These are phyloP conservation scores for Fomitiporia mediterranea DNA, from an alignment of 1,284 basidiomycete species.

Conservation along the genomic window DNA sequence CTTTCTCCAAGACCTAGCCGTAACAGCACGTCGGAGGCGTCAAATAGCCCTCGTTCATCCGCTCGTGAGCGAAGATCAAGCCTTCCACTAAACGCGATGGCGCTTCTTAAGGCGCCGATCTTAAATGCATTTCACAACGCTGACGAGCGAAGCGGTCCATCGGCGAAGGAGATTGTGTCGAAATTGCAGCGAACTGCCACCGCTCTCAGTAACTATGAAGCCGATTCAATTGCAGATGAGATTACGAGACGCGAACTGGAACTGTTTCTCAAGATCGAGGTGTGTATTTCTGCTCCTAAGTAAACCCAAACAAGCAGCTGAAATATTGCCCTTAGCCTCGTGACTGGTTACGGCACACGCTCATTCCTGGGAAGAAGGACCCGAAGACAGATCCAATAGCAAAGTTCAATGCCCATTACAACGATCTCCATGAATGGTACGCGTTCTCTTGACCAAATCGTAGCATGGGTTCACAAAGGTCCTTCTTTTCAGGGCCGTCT, in stretches of 20 bases:
- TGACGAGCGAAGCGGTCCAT: neutral
- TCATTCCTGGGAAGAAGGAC: conserved; percentile 62
- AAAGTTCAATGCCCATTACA: conserved; percentile 64
- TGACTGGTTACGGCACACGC: conserved; percentile 73
- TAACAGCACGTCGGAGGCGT: conserved; percentile 23
- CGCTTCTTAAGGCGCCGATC: conserved; percentile 26
- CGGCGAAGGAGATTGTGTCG: conserved; percentile 12
- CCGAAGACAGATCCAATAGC: conserved; percentile 59
- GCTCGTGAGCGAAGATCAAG: conserved; percentile 60
- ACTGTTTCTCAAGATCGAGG: conserved; percentile 67
- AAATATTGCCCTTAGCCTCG: conserved; percentile 49
- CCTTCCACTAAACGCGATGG: conserved; percentile 47
- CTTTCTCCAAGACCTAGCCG: conserved; percentile 18
- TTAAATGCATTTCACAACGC: conserved; percentile 4
- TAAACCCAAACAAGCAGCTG: conserved; percentile 14
- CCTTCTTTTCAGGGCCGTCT: conserved; percentile 54
- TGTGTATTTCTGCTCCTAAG: conserved; percentile 29
- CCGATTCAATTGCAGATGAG: conserved; percentile 68
- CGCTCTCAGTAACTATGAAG: conserved; percentile 33
- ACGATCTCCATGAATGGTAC: conserved; percentile 73
- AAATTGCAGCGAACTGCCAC: conserved; percentile 2
- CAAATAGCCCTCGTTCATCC: conserved; percentile 23
- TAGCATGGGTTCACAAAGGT: neutral
- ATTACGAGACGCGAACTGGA: conserved; percentile 64
- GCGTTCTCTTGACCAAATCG: no score